Evolutionary conservation across 2,329 filamentous ascomycete species (phyloP).

Genomic region (Sarocladium strictum): DNA sequence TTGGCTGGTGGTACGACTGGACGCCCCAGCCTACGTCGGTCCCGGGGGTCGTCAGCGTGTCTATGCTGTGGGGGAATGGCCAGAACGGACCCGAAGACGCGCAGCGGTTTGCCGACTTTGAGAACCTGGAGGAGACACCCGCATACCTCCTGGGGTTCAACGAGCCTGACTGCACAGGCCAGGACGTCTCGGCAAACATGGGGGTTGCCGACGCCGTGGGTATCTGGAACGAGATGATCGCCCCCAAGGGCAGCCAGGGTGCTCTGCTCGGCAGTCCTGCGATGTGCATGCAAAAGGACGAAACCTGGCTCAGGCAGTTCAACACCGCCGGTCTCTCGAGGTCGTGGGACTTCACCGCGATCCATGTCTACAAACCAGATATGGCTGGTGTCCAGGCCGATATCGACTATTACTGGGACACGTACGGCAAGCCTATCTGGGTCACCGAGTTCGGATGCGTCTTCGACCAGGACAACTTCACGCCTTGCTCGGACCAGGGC

Average conservation of each 20-base stretch:
- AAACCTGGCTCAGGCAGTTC: constrained; percentile 15
- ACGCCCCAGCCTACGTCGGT: constrained; percentile 10
- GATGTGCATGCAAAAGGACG: constrained; percentile 48
- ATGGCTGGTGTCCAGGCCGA: no score
- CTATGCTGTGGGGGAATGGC: constrained; percentile 15
- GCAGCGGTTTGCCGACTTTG: constrained; percentile 12
- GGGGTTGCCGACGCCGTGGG: constrained; percentile 28
- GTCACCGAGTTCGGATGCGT: no score
- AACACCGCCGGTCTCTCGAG: constrained; percentile 6
- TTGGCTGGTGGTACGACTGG: no score
- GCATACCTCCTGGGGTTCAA: constrained; percentile 14
- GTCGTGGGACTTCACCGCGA: no score
- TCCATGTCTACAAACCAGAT: no score
- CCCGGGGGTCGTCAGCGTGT: constrained; percentile 12
- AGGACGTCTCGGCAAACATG: constrained; percentile 13
- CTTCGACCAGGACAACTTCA: no score
- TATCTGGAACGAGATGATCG: constrained; percentile 52
- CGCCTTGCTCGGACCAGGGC: no score
- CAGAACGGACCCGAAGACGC: constrained; percentile 12
- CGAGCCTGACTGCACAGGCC: constrained; percentile 13
- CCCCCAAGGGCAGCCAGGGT: constrained; percentile 61
- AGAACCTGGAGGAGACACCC: constrained; percentile 10
- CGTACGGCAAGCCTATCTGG: no score
- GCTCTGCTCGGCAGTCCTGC: constrained; percentile 46
- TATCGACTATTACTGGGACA: no score